Evolutionary conservation across 331 rosid species (phyloP), one percentile per base, ranked within the genome.

Genomic region (Spiraea crenata): DNA sequence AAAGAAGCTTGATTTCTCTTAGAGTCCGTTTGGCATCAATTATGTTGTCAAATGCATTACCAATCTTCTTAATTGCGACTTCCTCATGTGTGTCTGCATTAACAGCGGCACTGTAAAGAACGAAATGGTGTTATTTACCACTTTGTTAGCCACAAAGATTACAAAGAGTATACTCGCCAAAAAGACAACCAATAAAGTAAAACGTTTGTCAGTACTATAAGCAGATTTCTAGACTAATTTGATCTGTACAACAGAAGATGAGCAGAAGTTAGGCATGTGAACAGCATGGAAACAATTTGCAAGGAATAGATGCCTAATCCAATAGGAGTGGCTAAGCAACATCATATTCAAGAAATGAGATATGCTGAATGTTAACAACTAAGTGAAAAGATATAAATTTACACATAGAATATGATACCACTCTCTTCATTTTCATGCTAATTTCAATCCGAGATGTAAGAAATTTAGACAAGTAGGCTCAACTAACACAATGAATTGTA

Each of bases 21-120:
- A 93, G 71, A 7, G 99, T 93, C 78, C 99, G 82, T 72, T 87
- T 93, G 71, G 97, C 97, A 80, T 93, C 97, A 51, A 86, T 82
- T 69, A 82, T 85, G 55, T 91, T 93, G 78, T 91, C 95, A 74
- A 93, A 93, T 5, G 99, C 84, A 63, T 89, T 91, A 35, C 86
- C 92, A 56, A 93, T 93, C 82, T 93, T 93, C 86, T 93, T 93
- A 60, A 93, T 91, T 71, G 99, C 99, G 68, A 93, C 90, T 82
- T 91, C 97, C 79, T 93, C 91, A 7, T 81, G 95, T 3, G 96
- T 89, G 14, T 93, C 95, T 54, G 97, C 80, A 80, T 93, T 87
- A 44, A 93, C 92, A 51, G 97, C 97, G 63, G 99, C 84, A 73
- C 99, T 93, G 79, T 61, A 82, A 72, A 75, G 37, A 75, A 74